phyloP scores from a whole-genome alignment of 768 basidiomycete species.

The Cyclocybe aegerita region DNA sequence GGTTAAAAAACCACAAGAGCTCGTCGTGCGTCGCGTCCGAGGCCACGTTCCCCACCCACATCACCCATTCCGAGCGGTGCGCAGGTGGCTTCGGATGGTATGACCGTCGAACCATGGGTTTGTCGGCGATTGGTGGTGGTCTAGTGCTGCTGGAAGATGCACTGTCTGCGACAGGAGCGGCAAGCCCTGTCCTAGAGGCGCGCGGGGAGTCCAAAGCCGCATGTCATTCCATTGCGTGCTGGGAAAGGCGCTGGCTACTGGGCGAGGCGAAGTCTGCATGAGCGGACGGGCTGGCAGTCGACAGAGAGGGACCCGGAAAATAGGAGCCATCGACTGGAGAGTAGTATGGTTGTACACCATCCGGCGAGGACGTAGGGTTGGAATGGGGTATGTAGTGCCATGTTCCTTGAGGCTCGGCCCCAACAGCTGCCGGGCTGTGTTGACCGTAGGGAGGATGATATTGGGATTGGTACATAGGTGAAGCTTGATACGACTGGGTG shows the following conservation, averaged over 20 bases:
- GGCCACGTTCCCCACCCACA: conserved; percentile 96
- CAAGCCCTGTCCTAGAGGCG: conserved; percentile 3
- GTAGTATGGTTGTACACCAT: conserved; percentile 27
- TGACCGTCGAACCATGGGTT: conserved; percentile 41
- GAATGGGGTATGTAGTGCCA: conserved; percentile 53
- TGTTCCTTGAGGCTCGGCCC: conserved; percentile 41
- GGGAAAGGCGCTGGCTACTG: background rate
- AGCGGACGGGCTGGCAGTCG: background rate
- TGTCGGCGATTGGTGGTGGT: conserved; percentile 21
- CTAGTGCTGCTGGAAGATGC: conserved; percentile 10
- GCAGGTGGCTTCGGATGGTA: conserved; percentile 74
- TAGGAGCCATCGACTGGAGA: conserved; percentile 24
- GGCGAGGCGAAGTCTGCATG: conserved; percentile 2
- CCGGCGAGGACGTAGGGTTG: conserved; percentile 16
- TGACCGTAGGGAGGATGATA: conserved; percentile 38
- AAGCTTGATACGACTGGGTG: conserved; percentile 31
- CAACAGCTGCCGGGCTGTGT: conserved; percentile 26
- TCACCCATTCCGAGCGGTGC: conserved; percentile 87
- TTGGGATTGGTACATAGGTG: conserved; percentile 31
- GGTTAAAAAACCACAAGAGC: conserved; percentile 81
- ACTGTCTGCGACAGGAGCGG: conserved; percentile 5
- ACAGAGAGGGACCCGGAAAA: conserved; percentile 4
- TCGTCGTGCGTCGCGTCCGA: conserved; percentile 82
- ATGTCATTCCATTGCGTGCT: background rate
- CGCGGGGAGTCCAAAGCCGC: conserved; percentile 8